Evolutionary conservation across 2,329 filamentous ascomycete species (phyloP).

Genomic region (Hortaea sp.): DNA sequence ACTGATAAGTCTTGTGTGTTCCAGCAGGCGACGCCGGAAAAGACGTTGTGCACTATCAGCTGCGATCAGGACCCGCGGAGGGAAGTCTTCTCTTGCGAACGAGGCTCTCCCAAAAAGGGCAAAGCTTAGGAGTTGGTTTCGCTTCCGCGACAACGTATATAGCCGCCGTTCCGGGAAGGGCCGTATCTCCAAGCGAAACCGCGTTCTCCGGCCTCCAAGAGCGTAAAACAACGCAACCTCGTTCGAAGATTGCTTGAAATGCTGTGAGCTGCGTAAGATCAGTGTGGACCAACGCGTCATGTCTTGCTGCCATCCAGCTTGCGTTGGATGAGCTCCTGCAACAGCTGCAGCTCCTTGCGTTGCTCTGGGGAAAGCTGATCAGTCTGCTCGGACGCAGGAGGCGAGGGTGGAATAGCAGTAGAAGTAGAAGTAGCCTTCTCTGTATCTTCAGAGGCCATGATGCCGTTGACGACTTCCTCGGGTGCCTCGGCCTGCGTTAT

Average conservation of each 20-base stretch:
- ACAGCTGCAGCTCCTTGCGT: constrained; percentile 22
- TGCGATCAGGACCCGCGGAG: too few species aligned
- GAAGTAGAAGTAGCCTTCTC: constrained; percentile 14
- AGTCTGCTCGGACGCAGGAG: constrained; percentile 23
- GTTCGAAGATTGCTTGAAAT: not conserved
- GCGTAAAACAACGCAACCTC: too few species aligned
- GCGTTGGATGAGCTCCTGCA: constrained; percentile 28
- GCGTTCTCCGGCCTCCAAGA: too few species aligned
- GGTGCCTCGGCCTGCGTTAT: constrained; percentile 32
- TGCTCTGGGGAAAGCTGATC: constrained; percentile 24
- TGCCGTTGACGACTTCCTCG: constrained; percentile 29
- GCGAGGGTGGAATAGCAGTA: constrained; percentile 16
- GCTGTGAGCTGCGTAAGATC: not conserved
- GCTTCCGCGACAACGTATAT: too few species aligned
- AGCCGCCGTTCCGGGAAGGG: too few species aligned
- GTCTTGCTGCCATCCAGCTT: constrained; percentile 20
- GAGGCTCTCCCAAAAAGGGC: too few species aligned
- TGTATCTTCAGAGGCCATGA: constrained; percentile 23
- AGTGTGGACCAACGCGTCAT: constrained; percentile 7
- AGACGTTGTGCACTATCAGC: too few species aligned
- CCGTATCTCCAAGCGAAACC: too few species aligned
- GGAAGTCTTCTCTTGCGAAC: too few species aligned
- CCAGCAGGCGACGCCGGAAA: too few species aligned
- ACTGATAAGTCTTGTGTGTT: too few species aligned
- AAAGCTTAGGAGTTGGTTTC: too few species aligned